Percentiles rank a stretch among this genome's conserved stretches.
Conservation (phyloP, 1,284 basidiomycete genomes). For the Stygiomarasmius scandens region DNA sequence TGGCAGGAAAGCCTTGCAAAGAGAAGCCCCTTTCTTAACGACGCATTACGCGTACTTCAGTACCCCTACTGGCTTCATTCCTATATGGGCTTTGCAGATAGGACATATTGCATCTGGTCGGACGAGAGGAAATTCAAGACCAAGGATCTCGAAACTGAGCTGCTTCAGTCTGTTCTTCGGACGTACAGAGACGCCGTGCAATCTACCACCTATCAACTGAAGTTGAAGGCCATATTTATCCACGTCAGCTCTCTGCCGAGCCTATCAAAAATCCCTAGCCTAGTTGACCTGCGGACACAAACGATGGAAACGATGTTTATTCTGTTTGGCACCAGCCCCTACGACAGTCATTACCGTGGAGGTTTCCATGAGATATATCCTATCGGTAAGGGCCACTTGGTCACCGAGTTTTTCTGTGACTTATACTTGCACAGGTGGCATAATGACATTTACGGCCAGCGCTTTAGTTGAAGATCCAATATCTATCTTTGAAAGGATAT, state of each 20-base stretch:
- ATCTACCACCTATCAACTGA: conserved; percentile 37
- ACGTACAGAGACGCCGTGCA: conserved; percentile 31
- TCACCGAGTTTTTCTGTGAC: not conserved
- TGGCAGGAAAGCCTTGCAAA: not conserved
- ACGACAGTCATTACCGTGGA: conserved; percentile 41
- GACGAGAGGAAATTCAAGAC: not conserved
- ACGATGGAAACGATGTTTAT: conserved; percentile 56
- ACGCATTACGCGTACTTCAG: conserved; percentile 46
- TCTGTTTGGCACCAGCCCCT: conserved; percentile 55
- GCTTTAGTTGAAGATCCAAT: conserved; percentile 56
- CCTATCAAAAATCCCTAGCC: conserved; percentile 47
- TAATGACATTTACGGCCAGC: conserved; percentile 65
- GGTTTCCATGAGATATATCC: conserved; percentile 65
- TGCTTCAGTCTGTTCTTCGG: conserved; percentile 49
- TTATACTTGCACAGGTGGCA: conserved; percentile 51
- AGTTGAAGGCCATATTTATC: conserved; percentile 58
- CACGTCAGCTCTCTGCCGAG: conserved; percentile 59
- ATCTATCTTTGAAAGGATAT: conserved; percentile 47
- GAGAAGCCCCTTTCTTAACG: conserved; percentile 12
- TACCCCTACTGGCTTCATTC: conserved; percentile 47
- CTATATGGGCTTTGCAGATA: conserved; percentile 37
- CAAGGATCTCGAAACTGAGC: conserved; percentile 40
- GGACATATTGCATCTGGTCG: conserved; percentile 38
- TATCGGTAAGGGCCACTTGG: conserved; percentile 45
- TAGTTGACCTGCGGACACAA: conserved; percentile 48